Base-by-base conservation (phyloP, 2,329 filamentous ascomycete genomes). In the Lecanicillium sp. region DNA sequence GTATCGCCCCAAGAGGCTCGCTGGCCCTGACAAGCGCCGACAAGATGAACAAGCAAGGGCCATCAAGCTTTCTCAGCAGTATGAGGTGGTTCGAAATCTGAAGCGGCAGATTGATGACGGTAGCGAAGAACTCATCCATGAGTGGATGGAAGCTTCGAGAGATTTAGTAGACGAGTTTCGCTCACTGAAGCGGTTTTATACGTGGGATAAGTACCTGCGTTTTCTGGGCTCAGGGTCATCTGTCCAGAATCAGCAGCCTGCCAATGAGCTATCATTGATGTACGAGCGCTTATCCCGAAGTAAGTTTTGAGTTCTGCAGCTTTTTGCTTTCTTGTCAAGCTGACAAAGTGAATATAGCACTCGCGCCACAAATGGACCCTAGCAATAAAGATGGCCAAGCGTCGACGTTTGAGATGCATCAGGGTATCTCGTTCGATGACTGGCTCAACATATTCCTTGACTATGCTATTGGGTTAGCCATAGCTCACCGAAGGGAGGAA, bases 361-460 rank as follows among this genome's bases (percentile, higher is more conserved):
- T 62, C 28, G 57, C 55, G 18, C 58, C 60, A n/a, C 48, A 53
- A 17, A 41, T 44, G 12, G 53, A 52, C n/a, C 40, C 48, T 14
- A 40, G 43, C 17, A 47, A 43, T 14, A 32, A 39, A 32, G 49
- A 51, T 17, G 50, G 37, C 49, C 56, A 27, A 53, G 49, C 33
- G 56, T 49, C 34, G 55, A 54, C 19, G 56, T 61, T 54, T 4
- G 62, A 64, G 18, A 67, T 56, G 43, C 89, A 87, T 54, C 81
- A 87, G 48, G 84, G 84, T 7, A 85, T 97, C 33, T 68, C 79
- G 0, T 95, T 97, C 54, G 71, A 81, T 42, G 74, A 79, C 33
- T 98, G 92, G 92, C 73, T 96, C 3, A 85, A 94, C 49, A 72
- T 95, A 1, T 95, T 98, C 55, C 73, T 94, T 27, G 85, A 92